Evolutionary conservation across 23 red algal genomes (phyloP).

Genomic region (Gracilaria domingensis): DNA sequence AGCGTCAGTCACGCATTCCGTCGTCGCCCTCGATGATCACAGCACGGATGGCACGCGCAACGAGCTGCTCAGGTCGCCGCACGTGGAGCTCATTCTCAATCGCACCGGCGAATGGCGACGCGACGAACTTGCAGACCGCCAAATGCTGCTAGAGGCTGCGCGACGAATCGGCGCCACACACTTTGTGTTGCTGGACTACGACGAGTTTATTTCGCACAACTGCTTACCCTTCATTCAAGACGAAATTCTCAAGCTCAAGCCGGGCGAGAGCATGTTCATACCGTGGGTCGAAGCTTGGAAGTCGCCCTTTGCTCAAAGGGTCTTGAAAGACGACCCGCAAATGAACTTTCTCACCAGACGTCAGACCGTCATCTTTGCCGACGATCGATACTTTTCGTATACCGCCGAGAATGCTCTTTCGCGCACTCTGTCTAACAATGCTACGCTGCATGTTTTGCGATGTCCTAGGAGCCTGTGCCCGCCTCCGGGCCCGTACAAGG

Average conservation of each 20-base stretch:
- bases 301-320: slow-evolving; percentile 37
- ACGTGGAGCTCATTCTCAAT: slow-evolving; percentile 65
- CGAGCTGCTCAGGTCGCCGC: slow-evolving; percentile 10
- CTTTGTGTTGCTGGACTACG: slow-evolving; percentile 86
- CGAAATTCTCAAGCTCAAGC: slow-evolving; percentile 49
- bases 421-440: slow-evolving; percentile 12
- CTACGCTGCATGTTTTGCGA: slow-evolving; percentile 73
- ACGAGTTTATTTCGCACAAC: slow-evolving; percentile 71
- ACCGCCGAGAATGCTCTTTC: slow-evolving; percentile 41
- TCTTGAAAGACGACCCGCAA: slow-evolving; percentile 26
- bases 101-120: slow-evolving; percentile 69
- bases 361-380: slow-evolving; percentile 83
- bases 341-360: slow-evolving; percentile 84
- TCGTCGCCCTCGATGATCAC: slow-evolving; percentile 79
- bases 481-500: slow-evolving; percentile 32
- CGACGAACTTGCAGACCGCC: slow-evolving; percentile 81
- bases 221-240: slow-evolving; percentile 47
- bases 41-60: slow-evolving; percentile 63
- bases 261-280: slow-evolving; percentile 72
- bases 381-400: slow-evolving; percentile 57
- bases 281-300: slow-evolving; percentile 82
- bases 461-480: slow-evolving; percentile 74
- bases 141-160: slow-evolving; percentile 58
- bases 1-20: slow-evolving; percentile 22
- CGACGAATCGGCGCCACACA: slow-evolving; percentile 69